Conservation (phyloP, 2,329 filamentous ascomycete genomes). For the Chaetomiaceae sp. region DNA sequence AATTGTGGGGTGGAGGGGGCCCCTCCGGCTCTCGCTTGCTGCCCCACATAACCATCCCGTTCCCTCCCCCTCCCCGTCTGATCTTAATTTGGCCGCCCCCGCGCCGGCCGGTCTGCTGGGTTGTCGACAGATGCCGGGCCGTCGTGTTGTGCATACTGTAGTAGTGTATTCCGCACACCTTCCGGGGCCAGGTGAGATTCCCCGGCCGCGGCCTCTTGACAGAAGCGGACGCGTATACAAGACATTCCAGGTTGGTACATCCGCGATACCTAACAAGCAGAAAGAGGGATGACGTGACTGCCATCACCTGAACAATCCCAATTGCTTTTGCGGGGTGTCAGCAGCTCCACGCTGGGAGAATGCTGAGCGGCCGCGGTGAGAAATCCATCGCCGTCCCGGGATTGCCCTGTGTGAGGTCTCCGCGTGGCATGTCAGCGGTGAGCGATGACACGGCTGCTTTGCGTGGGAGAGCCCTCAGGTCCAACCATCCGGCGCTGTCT, state of each 20-base stretch:
- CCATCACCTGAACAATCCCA: not conserved
- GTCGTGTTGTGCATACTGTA: no score
- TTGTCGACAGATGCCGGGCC: no score
- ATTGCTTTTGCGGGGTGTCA: slow-evolving; percentile 9
- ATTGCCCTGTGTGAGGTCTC: slow-evolving; percentile 8
- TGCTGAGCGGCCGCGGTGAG: not conserved
- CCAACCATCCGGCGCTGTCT: slow-evolving; percentile 2
- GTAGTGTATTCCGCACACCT: no score
- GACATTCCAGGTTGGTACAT: no score
- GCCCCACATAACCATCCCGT: not conserved
- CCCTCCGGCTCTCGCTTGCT: slow-evolving; percentile 8
- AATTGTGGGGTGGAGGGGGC: slow-evolving; percentile 12
- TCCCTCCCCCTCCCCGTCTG: not conserved
- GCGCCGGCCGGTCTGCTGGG: not conserved
- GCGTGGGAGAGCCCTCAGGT: not conserved
- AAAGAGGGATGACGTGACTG: no score
- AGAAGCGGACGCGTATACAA: no score
- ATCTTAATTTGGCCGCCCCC: slow-evolving; percentile 2
- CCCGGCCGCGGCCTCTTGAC: no score
- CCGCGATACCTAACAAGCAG: no score
- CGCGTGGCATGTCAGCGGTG: slow-evolving; percentile 13
- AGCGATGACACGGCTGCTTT: not conserved
- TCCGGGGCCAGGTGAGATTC: not conserved
- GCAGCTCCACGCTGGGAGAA: slow-evolving; percentile 7
- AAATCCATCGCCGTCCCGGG: slow-evolving; percentile 5